Base-by-base conservation (phyloP, 495 filamentous ascomycete genomes). In the Lepidopterella palustris region DNA sequence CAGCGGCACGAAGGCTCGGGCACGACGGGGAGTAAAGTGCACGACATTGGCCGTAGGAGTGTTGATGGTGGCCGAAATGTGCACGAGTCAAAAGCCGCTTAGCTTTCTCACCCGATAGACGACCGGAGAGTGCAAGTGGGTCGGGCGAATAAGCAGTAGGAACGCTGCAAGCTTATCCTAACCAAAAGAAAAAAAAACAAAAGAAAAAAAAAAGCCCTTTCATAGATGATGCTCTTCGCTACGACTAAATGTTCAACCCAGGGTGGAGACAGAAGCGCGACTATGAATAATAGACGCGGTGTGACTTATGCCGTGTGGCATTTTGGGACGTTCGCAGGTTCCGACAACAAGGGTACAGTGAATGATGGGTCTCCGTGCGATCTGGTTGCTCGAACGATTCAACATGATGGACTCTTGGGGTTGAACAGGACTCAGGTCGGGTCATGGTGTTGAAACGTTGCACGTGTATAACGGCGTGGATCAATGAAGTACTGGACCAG, bases 391-490 rank as follows among this genome's bases (percentile, higher is more conserved):
- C 1, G 47, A 50, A 27, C 15, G 47, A 11, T 49, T 13, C 21
- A 13, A 26, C n/a, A 26, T 25, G 18, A 10, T 27, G 5, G 1
- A 27, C 20, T 50, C 8, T 4, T 15, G 18, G 10, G 20, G 47
- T 24, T 8, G 25, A 25, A 25, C 5, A 15, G 9, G 15, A 15
- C 20, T 18, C 18, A 25, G 47, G 8, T 50, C 26, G 11, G 35
- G 10, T 42, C 2, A 18, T 42, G 35, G 3, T 50, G 15, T 18
- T 50, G 47, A 50, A 50, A 50, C 47, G 47, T 50, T 24, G 47
- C 47, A 50, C 47, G 21, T 50, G 47, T 50, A 25, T 15, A 50
- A 50, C 47, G 20, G 47, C 47, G 15, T 24, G 47, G 35, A 42
- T 2, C 35, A 42, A 42, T 42, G 18, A 18, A 3, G 13, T 26